These are phyloP conservation scores for Cercophora sp. DNA, from an alignment of 495 filamentous ascomycete genomes.

Conservation along the genomic window DNA sequence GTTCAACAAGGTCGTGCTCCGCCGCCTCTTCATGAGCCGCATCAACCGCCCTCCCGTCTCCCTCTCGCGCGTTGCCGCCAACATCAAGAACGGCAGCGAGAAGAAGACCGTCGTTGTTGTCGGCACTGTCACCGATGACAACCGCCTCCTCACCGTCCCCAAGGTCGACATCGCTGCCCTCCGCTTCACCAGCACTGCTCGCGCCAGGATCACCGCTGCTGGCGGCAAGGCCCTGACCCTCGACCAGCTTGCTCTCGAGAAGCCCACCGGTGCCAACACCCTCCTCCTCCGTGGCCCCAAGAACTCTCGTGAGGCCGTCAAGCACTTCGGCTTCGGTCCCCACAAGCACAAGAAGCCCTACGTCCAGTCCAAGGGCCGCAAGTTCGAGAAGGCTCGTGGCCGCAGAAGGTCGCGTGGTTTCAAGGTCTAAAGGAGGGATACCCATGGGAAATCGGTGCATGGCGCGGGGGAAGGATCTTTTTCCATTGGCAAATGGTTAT, in stretches of 20 bases:
- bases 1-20: slow-evolving; percentile 97
- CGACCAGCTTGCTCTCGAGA: slow-evolving; percentile 90
- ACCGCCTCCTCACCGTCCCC: slow-evolving; percentile 80
- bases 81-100: slow-evolving; percentile 63
- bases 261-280: slow-evolving; percentile 91
- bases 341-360: slow-evolving; percentile 99
- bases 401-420: slow-evolving; percentile 94
- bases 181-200: slow-evolving; percentile 91
- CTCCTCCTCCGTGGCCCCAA: slow-evolving; percentile 93
- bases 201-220: slow-evolving; percentile 85
- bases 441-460: slow-evolving; percentile 5
- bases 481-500: slow-evolving; percentile 7
- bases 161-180: slow-evolving; percentile 91
- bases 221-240: slow-evolving; percentile 92
- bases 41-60: slow-evolving; percentile 96
- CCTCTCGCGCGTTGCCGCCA: slow-evolving; percentile 78
- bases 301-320: slow-evolving; percentile 93
- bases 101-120: slow-evolving; percentile 90
- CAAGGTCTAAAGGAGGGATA: slow-evolving; percentile 75
- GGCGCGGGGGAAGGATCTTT: slow-evolving; percentile 17
- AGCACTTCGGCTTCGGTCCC: slow-evolving; percentile 97
- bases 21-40: slow-evolving; percentile 93
- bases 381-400: slow-evolving; percentile 98
- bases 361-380: slow-evolving; percentile 95
- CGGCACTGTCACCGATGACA: slow-evolving; percentile 94